Base-by-base conservation (phyloP, 1,284 basidiomycete species). In the Tilletia caries region DNA sequence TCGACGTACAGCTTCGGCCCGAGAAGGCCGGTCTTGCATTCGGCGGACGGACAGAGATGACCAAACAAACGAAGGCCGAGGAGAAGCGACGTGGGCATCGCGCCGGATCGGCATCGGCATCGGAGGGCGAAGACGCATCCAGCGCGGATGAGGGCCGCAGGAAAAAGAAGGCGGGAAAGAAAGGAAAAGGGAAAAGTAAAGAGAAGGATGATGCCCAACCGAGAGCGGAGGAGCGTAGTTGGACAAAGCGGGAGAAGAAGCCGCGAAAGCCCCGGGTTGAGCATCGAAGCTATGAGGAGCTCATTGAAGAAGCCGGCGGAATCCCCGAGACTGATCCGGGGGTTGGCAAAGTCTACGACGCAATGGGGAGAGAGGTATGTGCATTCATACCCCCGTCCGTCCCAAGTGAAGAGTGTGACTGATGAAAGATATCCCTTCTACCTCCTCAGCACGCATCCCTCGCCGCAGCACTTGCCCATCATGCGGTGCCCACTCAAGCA, bases 401-500 rank as follows among this genome's bases (percentile, higher is more conserved):
- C n/a, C n/a, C n/a, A n/a, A n/a, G n/a, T n/a, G n/a, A n/a, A n/a
- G n/a, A n/a, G n/a, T n/a, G n/a, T 81, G 0, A 64, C 70, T 18
- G 48, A n/a, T 50, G 48, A 8, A 6, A 50, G n/a, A 50, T 50
- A 8, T 23, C 10, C 6, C 48, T 50, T 50, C 18, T 81, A 79
- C 23, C 48, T 80, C n/a, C 75, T 0, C 33, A 50, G 15, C 71
- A 74, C 18, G 73, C 69, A n/a, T 43, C 67, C n/a, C 1, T 54
- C 69, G 27, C 72, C 69, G 37, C 29, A 2, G 67, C 71, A 12
- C 64, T 68, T 2, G 62, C 15, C 2, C 71, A 71, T 13, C 41
- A 58, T 27, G 33, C 68, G 13, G 77, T 74, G 33, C 92, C 92
- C 0, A 90, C 91, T 32, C 54, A 0, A 89, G 88, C 15, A 93